phyloP scores from a whole-genome alignment of 106 monocot genomes.

The Xerophyta viscosa region DNA sequence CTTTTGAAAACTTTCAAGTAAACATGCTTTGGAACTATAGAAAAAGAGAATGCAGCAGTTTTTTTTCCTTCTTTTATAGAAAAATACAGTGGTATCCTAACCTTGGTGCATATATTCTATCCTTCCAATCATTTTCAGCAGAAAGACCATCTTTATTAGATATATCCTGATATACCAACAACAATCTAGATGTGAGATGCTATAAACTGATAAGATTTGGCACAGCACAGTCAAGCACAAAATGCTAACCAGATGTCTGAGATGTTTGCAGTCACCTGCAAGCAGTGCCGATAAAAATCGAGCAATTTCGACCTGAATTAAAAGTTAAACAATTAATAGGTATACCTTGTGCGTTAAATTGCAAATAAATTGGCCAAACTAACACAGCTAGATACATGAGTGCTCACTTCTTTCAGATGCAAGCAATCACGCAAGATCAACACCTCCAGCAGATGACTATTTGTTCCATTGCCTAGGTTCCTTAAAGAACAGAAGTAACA shows the following conservation, averaged over 20 bases:
- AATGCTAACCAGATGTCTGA: slow-evolving; percentile 35
- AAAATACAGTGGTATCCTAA: no score
- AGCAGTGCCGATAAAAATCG: slow-evolving; percentile 36
- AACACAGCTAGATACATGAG: neutral
- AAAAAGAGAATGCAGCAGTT: neutral
- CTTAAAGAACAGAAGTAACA: slow-evolving; percentile 32
- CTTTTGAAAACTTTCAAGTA: no score
- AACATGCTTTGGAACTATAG: no score
- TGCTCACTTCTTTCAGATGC: slow-evolving; percentile 73
- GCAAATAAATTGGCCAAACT: neutral
- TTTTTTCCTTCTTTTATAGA: no score
- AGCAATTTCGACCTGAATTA: slow-evolving; percentile 41
- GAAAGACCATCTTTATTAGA: slow-evolving; percentile 62
- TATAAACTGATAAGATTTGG: neutral
- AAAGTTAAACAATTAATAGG: neutral
- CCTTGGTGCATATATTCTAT: slow-evolving; percentile 33
- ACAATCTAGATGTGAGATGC: neutral
- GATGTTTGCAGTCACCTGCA: slow-evolving; percentile 37
- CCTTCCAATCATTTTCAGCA: slow-evolving; percentile 37
- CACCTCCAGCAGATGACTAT: slow-evolving; percentile 34
- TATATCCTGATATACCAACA: slow-evolving; percentile 29
- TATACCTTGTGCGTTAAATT: neutral
- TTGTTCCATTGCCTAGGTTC: slow-evolving; percentile 30
- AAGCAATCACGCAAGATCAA: slow-evolving; percentile 65
- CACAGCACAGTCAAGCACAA: neutral